Evolutionary conservation across 208 protist genomes (phyloP).

Genomic region (Crithidia mellificae): DNA sequence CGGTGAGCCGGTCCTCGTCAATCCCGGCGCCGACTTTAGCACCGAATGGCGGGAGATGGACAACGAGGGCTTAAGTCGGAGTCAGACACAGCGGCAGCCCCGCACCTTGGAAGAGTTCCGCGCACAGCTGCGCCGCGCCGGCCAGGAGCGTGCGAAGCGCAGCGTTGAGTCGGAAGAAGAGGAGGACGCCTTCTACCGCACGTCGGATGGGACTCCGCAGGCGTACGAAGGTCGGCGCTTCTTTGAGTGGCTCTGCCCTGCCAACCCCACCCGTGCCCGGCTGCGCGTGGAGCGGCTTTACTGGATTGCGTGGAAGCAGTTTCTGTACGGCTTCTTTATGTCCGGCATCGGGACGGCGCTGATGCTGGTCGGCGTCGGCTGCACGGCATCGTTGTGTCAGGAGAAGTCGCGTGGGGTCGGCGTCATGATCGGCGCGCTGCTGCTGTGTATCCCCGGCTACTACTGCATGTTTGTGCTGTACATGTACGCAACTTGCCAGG

Average conservation of each 20-base stretch:
- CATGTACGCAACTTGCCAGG: slow-evolving; percentile 58
- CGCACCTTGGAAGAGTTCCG: slow-evolving; percentile 36
- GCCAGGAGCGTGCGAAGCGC: slow-evolving; percentile 10
- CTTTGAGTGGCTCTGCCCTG: slow-evolving; percentile 53
- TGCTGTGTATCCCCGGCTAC: slow-evolving; percentile 71
- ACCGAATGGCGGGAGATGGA: slow-evolving; percentile 28
- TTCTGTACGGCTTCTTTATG: slow-evolving; percentile 70
- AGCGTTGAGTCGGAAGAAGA: slow-evolving; percentile 51
- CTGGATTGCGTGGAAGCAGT: slow-evolving; percentile 66
- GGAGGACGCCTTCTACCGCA: slow-evolving; percentile 50
- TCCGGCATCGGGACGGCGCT: slow-evolving; percentile 61
- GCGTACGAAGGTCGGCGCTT: slow-evolving; percentile 36
- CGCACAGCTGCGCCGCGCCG: slow-evolving; percentile 10
- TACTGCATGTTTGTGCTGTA: slow-evolving; percentile 67
- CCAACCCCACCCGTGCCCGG: slow-evolving; percentile 49
- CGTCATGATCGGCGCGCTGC: slow-evolving; percentile 44
- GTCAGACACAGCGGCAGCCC: slow-evolving; percentile 1
- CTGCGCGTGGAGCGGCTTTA: slow-evolving; percentile 73
- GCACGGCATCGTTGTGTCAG: slow-evolving; percentile 23
- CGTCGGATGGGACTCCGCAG: background rate
- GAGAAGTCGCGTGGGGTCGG: slow-evolving; percentile 47
- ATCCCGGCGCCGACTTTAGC: slow-evolving; percentile 18
- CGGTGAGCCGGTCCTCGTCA: background rate
- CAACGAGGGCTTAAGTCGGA: background rate
- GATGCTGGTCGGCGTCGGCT: slow-evolving; percentile 40